Base-by-base conservation (phyloP, 2,329 filamentous ascomycete genomes). In the Alternaria dauci region DNA sequence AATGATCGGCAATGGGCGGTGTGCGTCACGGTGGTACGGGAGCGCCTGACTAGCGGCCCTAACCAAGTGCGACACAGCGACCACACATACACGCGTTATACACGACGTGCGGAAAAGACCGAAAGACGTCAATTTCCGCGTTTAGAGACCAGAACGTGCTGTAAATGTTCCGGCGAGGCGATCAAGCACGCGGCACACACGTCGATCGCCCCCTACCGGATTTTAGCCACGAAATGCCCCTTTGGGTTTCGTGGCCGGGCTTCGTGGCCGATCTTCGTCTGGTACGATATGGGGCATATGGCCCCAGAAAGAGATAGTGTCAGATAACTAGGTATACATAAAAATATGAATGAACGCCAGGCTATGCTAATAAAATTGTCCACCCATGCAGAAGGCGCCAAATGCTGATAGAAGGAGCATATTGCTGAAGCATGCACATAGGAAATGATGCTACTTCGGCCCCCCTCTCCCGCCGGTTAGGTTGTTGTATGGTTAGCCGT, bases 151-250 rank as follows among this genome's bases (percentile, higher is more conserved):
- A 43, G 16, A 30, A n/a, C 18, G 28, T 44, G 32, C 48, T n/a
- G 25, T 20, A n/a, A 20, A 44, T 28, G n/a, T 43, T 36, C 30
- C 43, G n/a, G 36, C 41, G 52, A 58, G 26, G 55, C 46, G 41
- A 48, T 50, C 28, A 42, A 47, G 46, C 20, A 39, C 53, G 43
- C 30, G 62, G 59, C 62, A 57, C 47, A 41, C 52, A 46, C 18
- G 67, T 50, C 52, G 61, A 69, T 69, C 61, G 61, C 54, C 58
- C 60, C 52, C 57, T 34, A 54, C 60, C 59, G 61, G 61, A 67
- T 62, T 54, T 55, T 52, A 55, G 60, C 66, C 63, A 63, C 48
- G 12, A 41, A 50, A 63, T 66, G 60, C 61, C 56, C 16, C 20
- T 56, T 50, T 52, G 25, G 42, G 57, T 59, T 52, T 52, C 46